Conservation (phyloP, 257 asterid species). For the Jacaranda copaia region DNA sequence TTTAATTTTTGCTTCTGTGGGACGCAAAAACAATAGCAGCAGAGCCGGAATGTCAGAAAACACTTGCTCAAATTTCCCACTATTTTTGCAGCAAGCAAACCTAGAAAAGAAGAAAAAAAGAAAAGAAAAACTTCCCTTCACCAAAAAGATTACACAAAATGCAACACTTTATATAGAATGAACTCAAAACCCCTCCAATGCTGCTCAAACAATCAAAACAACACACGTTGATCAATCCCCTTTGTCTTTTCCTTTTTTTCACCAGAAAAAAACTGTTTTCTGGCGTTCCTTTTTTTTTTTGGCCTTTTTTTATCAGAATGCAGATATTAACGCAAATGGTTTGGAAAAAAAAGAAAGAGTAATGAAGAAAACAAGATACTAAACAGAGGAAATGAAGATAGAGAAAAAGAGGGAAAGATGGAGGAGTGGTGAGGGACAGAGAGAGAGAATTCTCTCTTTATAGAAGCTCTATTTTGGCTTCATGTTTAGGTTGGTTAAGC, state of each 20-base stretch:
- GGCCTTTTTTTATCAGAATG: conserved; percentile 28
- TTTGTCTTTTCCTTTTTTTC: neutral
- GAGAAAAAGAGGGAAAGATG: conserved; percentile 32
- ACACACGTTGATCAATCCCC: conserved; percentile 12
- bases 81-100: conserved; percentile 19
- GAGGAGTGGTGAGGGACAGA: conserved; percentile 46
- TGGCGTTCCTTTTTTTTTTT: neutral
- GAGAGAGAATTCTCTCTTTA: conserved; percentile 52
- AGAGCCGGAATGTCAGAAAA: conserved; percentile 74
- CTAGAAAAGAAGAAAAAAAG: too few relatives aligned
- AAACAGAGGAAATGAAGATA: conserved; percentile 34
- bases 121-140: conserved; percentile 9
- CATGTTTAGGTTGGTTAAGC: conserved; percentile 43
- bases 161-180: conserved; percentile 13
- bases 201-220: conserved; percentile 27
- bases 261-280: conserved; percentile 27
- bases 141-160: conserved; percentile 16
- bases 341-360: neutral
- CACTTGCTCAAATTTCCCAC: conserved; percentile 52
- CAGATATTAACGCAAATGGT: conserved; percentile 19
- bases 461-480: conserved; percentile 56
- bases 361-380: conserved; percentile 27
- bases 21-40: conserved; percentile 59
- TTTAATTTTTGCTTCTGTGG: conserved; percentile 53
- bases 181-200: conserved; percentile 33